These are phyloP conservation scores for Pichia sp. DNA, from an alignment of 1,139 yeast species.

Conservation along the genomic window DNA sequence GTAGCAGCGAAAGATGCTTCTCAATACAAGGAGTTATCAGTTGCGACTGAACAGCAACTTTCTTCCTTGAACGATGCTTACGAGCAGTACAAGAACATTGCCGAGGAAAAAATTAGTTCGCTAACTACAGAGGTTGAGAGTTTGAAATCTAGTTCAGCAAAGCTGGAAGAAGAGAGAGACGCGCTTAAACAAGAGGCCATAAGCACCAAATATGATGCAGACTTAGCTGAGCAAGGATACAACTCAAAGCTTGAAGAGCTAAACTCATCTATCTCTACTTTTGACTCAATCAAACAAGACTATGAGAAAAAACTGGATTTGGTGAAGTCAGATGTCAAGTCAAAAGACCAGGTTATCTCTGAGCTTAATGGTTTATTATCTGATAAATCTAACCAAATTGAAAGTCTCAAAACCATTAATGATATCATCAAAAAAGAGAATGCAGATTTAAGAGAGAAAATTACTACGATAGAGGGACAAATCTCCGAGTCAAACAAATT, in stretches of 20 bases:
- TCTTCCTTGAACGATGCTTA: conserved; percentile 39
- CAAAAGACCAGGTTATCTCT: conserved; percentile 15
- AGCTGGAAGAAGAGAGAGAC: conserved; percentile 33
- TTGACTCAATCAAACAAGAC: conserved; percentile 26
- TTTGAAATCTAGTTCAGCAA: conserved; percentile 26
- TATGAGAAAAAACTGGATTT: conserved; percentile 22
- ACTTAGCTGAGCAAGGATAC: conserved; percentile 35
- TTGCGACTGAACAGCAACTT: conserved; percentile 48
- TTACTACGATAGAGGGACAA: conserved; percentile 34
- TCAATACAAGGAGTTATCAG: conserved; percentile 48
- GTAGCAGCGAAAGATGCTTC: conserved; percentile 44
- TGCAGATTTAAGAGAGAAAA: conserved; percentile 36
- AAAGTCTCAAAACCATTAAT: conserved; percentile 47
- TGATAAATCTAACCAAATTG: conserved; percentile 49
- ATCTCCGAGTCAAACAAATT: conserved; percentile 30
- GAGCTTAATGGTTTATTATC: conserved; percentile 43
- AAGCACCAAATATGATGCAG: conserved; percentile 26
- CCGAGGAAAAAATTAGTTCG: conserved; percentile 21
- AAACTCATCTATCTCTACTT: conserved; percentile 21
- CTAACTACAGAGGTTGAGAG: conserved; percentile 16
- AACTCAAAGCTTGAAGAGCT: conserved; percentile 36
- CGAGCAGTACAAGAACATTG: conserved; percentile 37
- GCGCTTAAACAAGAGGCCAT: conserved; percentile 27
- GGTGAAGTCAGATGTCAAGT: conserved; percentile 21
- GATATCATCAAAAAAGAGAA: conserved; percentile 43